phyloP scores from a whole-genome alignment of 1,139 yeast genomes.

The Saccharomyces hybrid region DNA sequence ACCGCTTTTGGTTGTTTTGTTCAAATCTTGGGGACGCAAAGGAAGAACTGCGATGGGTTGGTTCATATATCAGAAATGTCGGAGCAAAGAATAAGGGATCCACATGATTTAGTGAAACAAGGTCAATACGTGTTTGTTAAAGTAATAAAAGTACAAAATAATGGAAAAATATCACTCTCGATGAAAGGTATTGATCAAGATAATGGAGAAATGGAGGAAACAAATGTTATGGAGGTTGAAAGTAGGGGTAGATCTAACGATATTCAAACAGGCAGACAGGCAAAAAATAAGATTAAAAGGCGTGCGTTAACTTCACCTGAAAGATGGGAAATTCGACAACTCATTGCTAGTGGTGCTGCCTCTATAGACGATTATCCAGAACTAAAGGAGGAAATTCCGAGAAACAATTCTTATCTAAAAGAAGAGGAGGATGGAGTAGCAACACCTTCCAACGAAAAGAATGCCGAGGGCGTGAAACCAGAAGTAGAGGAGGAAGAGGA shows the following conservation, averaged over 20 bases:
- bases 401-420: conserved; percentile 18
- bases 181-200: conserved; percentile 72
- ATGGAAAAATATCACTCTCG: conserved; percentile 49
- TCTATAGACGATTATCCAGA: conserved; percentile 68
- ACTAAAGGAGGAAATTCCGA: conserved; percentile 43
- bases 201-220: conserved; percentile 45
- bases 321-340: conserved; percentile 80
- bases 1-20: conserved; percentile 78
- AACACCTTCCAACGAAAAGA: neutral
- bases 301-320: conserved; percentile 74
- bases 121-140: conserved; percentile 63
- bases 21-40: conserved; percentile 36
- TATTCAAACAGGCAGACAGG: conserved; percentile 9
- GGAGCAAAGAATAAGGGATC: conserved; percentile 44
- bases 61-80: conserved; percentile 72
- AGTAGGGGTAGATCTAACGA: conserved; percentile 29
- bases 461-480: neutral
- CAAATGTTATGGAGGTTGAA: conserved; percentile 4
- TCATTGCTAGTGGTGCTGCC: conserved; percentile 72
- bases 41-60: conserved; percentile 45
- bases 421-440: conserved; percentile 20
- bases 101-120: conserved; percentile 48
- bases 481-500: conserved; percentile 6
- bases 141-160: conserved; percentile 43
- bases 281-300: conserved; percentile 17